phyloP scores from a whole-genome alignment of 169 alveolate species.

The Eimeria brunetti region DNA sequence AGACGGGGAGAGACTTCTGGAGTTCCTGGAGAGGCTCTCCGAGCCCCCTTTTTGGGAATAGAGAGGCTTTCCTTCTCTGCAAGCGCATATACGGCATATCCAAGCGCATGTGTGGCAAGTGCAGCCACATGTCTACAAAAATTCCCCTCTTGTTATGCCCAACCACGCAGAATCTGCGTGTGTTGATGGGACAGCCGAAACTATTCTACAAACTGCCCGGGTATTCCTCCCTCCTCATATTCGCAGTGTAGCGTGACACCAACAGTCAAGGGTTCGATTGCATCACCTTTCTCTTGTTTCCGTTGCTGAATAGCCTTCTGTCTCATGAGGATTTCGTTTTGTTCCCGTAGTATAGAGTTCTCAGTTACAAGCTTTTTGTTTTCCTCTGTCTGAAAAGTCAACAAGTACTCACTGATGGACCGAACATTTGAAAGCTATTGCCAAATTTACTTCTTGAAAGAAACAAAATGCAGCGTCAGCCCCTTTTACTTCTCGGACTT shows the following conservation, averaged over 20 bases:
- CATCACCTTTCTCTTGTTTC: constrained; percentile 27
- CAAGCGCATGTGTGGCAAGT: neutral
- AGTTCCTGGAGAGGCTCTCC: neutral
- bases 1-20: constrained; percentile 60
- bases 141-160: neutral
- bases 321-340: constrained; percentile 47
- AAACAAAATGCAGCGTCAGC: neutral
- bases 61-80: neutral
- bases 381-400: constrained; percentile 20
- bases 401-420: neutral
- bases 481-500: neutral
- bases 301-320: constrained; percentile 19
- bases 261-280: neutral
- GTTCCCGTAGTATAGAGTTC: constrained; percentile 30
- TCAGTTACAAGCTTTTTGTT: constrained; percentile 30
- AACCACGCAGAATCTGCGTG: neutral
- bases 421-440: neutral
- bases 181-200: neutral
- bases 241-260: neutral
- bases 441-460: neutral
- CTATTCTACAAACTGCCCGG: neutral
- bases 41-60: neutral
- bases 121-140: neutral
- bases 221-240: neutral
- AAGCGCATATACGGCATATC: neutral